Conservation (phyloP, 2,329 filamentous ascomycete genomes). For the Tolypocladium endophyticum region DNA sequence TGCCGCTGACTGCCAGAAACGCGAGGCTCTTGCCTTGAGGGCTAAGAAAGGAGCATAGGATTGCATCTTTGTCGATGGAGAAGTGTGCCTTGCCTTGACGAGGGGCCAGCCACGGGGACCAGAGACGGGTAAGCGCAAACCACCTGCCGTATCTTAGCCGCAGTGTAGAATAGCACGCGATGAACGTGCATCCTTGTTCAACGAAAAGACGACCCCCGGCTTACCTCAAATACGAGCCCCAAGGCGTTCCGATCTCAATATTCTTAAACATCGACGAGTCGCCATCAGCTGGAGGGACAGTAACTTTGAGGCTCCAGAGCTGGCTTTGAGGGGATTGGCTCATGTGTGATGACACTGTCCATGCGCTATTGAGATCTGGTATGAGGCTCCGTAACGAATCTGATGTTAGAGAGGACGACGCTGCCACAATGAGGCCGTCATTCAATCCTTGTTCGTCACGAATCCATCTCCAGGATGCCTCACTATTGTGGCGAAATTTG, state of each 20-base stretch:
- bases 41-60: slow-evolving; percentile 70
- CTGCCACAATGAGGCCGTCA: slow-evolving; percentile 52
- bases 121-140: slow-evolving; percentile 72
- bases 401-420: slow-evolving; percentile 14
- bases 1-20: slow-evolving; percentile 65
- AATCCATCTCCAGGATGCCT: slow-evolving; percentile 59
- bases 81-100: slow-evolving; percentile 64
- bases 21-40: slow-evolving; percentile 64
- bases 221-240: slow-evolving; percentile 42
- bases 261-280: slow-evolving; percentile 46
- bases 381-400: slow-evolving; percentile 46
- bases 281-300: slow-evolving; percentile 44
- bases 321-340: slow-evolving; percentile 59
- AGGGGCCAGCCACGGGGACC: slow-evolving; percentile 81
- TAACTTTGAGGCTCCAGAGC: slow-evolving; percentile 58
- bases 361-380: slow-evolving; percentile 41
- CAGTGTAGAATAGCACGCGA: background rate
- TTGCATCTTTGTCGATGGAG: slow-evolving; percentile 62
- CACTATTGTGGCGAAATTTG: slow-evolving; percentile 47
- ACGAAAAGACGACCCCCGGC: slow-evolving; percentile 3
- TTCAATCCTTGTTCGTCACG: slow-evolving; percentile 50
- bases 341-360: slow-evolving; percentile 40
- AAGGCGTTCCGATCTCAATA: slow-evolving; percentile 53
- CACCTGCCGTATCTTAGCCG: slow-evolving; percentile 37
- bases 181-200: too few relatives aligned